Evolutionary conservation across 177 flowering plant genomes (phyloP), one percentile per base, ranked within the genome.

Genomic region (Vitis hybrid): DNA sequence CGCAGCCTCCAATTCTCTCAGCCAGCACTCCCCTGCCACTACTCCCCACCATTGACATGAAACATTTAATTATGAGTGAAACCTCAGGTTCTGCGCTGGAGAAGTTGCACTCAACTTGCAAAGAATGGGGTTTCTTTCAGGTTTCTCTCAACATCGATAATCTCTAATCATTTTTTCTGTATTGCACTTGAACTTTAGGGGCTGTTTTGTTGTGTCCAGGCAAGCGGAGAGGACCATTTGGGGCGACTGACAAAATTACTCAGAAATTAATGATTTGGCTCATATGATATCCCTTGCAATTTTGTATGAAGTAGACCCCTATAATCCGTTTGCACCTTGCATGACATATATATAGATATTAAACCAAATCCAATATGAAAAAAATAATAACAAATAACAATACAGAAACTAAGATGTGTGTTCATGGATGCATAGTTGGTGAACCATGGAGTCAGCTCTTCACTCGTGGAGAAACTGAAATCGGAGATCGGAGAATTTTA

Each of bases 391-490:
- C 1, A 23, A 11, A 26, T 10, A 61, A 23, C 3, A 8, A 6
- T 61, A 11, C 45, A 60, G 39, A 11, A 21, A 32, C 14, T 9
- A 60, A 11, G 15, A 12, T 32, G 15, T 62, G 51, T 62, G 15
- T 9, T 65, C 21, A 18, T 66, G 54, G 45, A 34, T 34, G 45
- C 6, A 6, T 60, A 82, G 83, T 32, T 82, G 59, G 19, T 80
- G 14, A 79, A 81, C 65, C 84, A 83, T 76, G 86, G 79, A 67
- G 76, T 82, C 5, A 60, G 65, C 26, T 12, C 52, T 11, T 48
- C 58, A 26, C 21, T 78, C 55, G 17, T 80, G 30, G 79, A 76
- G 73, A 80, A 75, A 50, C 62, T 80, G 56, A 84, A 76, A 70
- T 8, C 17, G 9, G 83, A 76, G 6, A 34, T 6, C 45, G 7